phyloP scores from a whole-genome alignment of 2,329 filamentous ascomycete genomes.

The Orbilia blumenaviensis region DNA sequence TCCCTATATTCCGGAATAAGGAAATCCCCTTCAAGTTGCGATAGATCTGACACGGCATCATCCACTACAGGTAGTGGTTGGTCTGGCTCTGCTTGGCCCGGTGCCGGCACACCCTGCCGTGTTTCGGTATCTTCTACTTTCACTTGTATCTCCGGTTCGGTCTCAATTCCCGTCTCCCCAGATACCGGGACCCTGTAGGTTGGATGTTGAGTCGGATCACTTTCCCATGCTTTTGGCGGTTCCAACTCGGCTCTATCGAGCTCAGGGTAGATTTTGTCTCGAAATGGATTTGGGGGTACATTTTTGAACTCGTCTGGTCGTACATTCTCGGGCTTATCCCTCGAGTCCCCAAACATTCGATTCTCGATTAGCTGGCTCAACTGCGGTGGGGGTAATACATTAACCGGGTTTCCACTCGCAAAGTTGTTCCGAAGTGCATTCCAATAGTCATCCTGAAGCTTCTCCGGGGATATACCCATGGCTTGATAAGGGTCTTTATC shows the following conservation, averaged over 20 bases:
- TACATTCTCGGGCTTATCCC: neutral
- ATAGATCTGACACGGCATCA: neutral
- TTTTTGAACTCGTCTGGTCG: neutral
- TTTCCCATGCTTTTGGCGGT: neutral
- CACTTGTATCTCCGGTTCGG: neutral
- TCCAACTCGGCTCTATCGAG: neutral
- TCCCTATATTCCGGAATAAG: neutral
- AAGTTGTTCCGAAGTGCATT: neutral
- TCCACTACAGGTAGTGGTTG: neutral
- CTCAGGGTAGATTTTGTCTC: neutral
- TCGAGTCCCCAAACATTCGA: neutral
- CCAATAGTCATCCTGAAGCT: neutral
- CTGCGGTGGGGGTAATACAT: neutral
- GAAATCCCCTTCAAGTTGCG: neutral
- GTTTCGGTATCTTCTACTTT: neutral
- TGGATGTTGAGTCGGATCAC: neutral
- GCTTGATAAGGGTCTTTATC: neutral
- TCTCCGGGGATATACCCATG: slow-evolving; percentile 9
- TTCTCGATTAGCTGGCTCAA: neutral
- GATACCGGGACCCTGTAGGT: neutral
- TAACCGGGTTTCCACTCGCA: neutral
- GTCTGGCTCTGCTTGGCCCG: too few relatives aligned
- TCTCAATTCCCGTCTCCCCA: neutral
- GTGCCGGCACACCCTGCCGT: neutral
- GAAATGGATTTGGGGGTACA: neutral